phyloP scores from a whole-genome alignment of 2,329 filamentous ascomycete genomes.

The Colletotrichum shisoi region DNA sequence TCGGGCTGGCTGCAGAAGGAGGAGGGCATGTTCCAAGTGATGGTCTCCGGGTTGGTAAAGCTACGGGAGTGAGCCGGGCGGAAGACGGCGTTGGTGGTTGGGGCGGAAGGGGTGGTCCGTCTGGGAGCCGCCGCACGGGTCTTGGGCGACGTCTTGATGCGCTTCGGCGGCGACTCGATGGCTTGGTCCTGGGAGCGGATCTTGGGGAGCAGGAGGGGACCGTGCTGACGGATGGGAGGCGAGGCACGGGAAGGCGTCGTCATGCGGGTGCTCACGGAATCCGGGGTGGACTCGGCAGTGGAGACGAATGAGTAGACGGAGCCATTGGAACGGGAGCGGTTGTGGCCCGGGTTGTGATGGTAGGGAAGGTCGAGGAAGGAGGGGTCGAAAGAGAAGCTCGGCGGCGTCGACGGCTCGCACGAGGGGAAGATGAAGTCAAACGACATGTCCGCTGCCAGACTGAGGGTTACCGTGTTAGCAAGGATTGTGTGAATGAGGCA shows the following conservation, averaged over 20 bases:
- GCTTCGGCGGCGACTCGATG: slow-evolving; percentile 66
- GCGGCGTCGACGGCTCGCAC: slow-evolving; percentile 61
- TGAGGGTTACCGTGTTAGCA: slow-evolving; percentile 47
- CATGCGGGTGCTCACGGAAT: slow-evolving; percentile 72
- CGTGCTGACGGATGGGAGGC: slow-evolving; percentile 79
- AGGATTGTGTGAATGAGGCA: slow-evolving; percentile 38
- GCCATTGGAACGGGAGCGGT: slow-evolving; percentile 69
- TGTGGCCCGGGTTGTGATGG: slow-evolving; percentile 58
- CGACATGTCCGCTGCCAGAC: slow-evolving; percentile 68
- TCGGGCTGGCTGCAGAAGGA: slow-evolving; percentile 47
- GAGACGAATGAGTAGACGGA: slow-evolving; percentile 75
- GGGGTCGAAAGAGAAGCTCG: slow-evolving; percentile 64
- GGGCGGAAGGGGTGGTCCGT: slow-evolving; percentile 21
- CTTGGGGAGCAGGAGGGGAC: slow-evolving; percentile 82
- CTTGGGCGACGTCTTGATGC: slow-evolving; percentile 63
- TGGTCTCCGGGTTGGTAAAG: slow-evolving; percentile 68
- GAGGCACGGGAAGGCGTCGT: slow-evolving; percentile 71
- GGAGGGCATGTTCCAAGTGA: slow-evolving; percentile 50
- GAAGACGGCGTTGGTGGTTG: slow-evolving; percentile 46
- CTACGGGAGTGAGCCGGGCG: slow-evolving; percentile 63
- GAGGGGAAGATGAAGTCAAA: slow-evolving; percentile 68
- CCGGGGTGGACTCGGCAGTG: slow-evolving; percentile 61
- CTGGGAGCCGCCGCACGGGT: slow-evolving; percentile 46
- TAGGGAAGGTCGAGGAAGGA: slow-evolving; percentile 65
- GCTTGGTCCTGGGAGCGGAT: slow-evolving; percentile 85